phyloP scores from a whole-genome alignment of 176 grass and related monocot genomes.

The Tillandsia leiboldiana region DNA sequence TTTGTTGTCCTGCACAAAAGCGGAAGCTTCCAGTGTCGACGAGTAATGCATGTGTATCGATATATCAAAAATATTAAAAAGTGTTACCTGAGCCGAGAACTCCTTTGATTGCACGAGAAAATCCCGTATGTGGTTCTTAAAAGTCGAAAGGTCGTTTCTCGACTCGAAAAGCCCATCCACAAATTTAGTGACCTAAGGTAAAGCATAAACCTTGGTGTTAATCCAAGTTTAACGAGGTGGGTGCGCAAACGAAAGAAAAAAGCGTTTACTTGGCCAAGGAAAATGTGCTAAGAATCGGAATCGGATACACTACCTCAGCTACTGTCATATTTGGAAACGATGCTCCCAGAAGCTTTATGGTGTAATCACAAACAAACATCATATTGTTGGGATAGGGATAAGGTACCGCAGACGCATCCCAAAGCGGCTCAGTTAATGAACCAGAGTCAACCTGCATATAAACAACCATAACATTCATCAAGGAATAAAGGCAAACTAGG shows the following conservation, averaged over 20 bases:
- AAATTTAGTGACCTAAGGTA: slow-evolving; percentile 72
- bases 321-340: slow-evolving; percentile 98
- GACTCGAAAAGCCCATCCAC: slow-evolving; percentile 81
- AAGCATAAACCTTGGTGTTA: not conserved
- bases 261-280: not conserved
- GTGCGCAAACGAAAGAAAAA: not conserved
- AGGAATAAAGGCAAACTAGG: not conserved
- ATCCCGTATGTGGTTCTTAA: slow-evolving; percentile 95
- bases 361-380: slow-evolving; percentile 94
- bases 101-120: slow-evolving; percentile 98
- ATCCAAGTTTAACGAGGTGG: not conserved
- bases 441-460: slow-evolving; percentile 70
- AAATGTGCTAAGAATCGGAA: not conserved
- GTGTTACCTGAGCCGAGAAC: slow-evolving; percentile 82
- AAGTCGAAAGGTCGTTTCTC: slow-evolving; percentile 75
- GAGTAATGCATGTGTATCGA: not conserved
- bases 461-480: slow-evolving; percentile 10
- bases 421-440: slow-evolving; percentile 72
- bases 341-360: slow-evolving; percentile 80
- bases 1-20: slow-evolving; percentile 78
- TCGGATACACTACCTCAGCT: slow-evolving; percentile 40
- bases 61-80: not conserved
- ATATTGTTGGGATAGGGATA: slow-evolving; percentile 79
- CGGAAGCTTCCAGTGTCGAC: not conserved
- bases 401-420: slow-evolving; percentile 60